phyloP scores from a whole-genome alignment of 2,329 filamentous ascomycete genomes.

The Calonectria fujianensis region DNA sequence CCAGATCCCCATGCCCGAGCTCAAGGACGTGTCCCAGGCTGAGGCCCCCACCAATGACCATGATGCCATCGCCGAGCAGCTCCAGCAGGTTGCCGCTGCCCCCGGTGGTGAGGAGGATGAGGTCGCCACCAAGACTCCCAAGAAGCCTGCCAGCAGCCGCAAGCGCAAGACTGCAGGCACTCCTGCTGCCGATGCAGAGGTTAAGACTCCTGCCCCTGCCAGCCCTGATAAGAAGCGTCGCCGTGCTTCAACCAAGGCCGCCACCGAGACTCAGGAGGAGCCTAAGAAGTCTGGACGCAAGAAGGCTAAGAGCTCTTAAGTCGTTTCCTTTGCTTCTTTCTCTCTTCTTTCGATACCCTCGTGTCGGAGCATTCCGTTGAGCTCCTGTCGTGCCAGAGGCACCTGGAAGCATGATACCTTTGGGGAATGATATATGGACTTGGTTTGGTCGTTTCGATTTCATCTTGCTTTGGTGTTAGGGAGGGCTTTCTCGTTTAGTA shows the following conservation, averaged over 20 bases:
- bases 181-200: slow-evolving; percentile 64
- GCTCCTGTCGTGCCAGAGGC: slow-evolving; percentile 40
- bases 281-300: slow-evolving; percentile 77
- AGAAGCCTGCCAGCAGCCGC: slow-evolving; percentile 70
- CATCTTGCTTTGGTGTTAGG: slow-evolving; percentile 51
- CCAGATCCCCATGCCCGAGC: slow-evolving; percentile 71
- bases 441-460: slow-evolving; percentile 40
- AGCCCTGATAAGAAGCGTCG: slow-evolving; percentile 80
- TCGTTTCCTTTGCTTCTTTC: slow-evolving; percentile 47
- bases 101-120: slow-evolving; percentile 66
- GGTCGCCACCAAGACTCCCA: slow-evolving; percentile 73
- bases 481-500: slow-evolving; percentile 43
- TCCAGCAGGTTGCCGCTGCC: slow-evolving; percentile 65
- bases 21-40: slow-evolving; percentile 64
- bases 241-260: slow-evolving; percentile 73
- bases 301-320: slow-evolving; percentile 70
- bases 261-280: slow-evolving; percentile 72
- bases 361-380: slow-evolving; percentile 45
- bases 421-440: slow-evolving; percentile 46
- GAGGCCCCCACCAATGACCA: slow-evolving; percentile 66
- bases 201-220: slow-evolving; percentile 65
- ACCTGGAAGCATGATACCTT: slow-evolving; percentile 53
- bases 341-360: slow-evolving; percentile 38
- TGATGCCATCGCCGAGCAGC: slow-evolving; percentile 76
- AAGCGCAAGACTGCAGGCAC: slow-evolving; percentile 74